These are phyloP conservation scores for Guadua angustifolia DNA, from an alignment of 176 grass and related monocot species.

Conservation along the genomic window DNA sequence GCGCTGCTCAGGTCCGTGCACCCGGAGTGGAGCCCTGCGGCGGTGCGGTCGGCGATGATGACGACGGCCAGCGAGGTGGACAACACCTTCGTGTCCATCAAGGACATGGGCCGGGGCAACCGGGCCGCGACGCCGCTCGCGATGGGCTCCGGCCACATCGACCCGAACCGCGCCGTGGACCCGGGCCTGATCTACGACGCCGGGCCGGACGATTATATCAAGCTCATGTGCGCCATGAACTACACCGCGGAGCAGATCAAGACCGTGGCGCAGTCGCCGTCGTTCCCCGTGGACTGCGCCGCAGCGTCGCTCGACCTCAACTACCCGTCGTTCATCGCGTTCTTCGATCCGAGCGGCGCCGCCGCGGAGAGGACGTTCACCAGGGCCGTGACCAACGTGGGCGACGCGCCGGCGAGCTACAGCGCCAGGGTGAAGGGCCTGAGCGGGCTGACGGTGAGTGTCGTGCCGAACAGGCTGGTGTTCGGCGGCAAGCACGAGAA, in stretches of 20 bases:
- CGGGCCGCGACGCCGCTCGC: constrained; percentile 56
- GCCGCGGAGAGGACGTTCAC: constrained; percentile 45
- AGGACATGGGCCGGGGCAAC: constrained; percentile 49
- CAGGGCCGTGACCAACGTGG: constrained; percentile 67
- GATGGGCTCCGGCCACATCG: constrained; percentile 74
- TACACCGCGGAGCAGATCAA: constrained; percentile 70
- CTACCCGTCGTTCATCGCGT: constrained; percentile 83
- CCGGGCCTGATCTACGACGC: constrained; percentile 83
- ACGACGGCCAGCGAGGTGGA: constrained; percentile 68
- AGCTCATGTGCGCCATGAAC: constrained; percentile 83
- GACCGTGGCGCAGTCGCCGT: constrained; percentile 45
- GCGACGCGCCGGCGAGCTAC: constrained; percentile 58
- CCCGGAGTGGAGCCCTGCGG: constrained; percentile 69
- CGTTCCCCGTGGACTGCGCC: constrained; percentile 48
- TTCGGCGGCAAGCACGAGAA: constrained; percentile 68
- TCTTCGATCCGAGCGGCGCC: constrained; percentile 41
- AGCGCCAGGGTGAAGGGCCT: constrained; percentile 51
- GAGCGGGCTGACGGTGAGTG: constrained; percentile 48
- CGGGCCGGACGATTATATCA: constrained; percentile 59
- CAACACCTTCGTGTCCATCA: constrained; percentile 63
- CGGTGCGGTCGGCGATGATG: constrained; percentile 77
- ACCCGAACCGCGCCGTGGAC: constrained; percentile 59
- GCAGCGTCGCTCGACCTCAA: constrained; percentile 72
- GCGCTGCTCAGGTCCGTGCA: constrained; percentile 61
- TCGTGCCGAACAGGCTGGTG: constrained; percentile 44